Base-by-base conservation (phyloP, 768 basidiomycete genomes). In the Russula olivacea region DNA sequence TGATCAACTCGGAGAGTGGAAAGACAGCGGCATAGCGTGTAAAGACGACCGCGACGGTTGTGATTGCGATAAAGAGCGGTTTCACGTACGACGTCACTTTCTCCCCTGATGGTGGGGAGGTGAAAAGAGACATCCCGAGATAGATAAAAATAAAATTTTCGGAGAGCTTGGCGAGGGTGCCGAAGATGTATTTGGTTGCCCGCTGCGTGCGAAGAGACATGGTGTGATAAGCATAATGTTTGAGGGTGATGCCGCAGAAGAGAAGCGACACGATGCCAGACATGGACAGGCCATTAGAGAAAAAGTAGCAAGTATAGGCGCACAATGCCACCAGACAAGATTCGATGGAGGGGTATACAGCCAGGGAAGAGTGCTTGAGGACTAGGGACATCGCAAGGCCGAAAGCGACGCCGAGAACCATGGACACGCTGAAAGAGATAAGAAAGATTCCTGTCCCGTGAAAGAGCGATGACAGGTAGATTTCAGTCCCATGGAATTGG, bases 91-190 rank as follows among this genome's bases (percentile, higher is more conserved):
- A 86, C 55, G 83, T 86, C 61, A 90, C 88, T 14, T 84, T 84
- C 69, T 89, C 87, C 5, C 86, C 80, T 9, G 86, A 84, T 30
- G 93, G 91, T 3, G 89, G 81, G 60, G 82, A 84, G 3, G 95
- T 98, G 80, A 99, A 99, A n/a, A 99, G 82, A 47, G 91, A 89
- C 68, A 99, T 82, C 45, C 97, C 96, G 66, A 99, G 90, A 75
- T 98, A 98, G 71, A 99, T 93, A 78, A 99, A 99, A 74, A 99
- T 98, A 73, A 98, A 99, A 73, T 98, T 98, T 77, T 99, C 97
- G 30, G 91, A 91, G 32, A 99, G 83, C 71, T 94, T 90, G 0
- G 97, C 93, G 55, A 98, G 87, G 0, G 90, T 91, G 10, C 88
- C 86, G 76, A 98, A 99, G 63, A 98, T 91, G 79, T 95, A 97